Base-by-base conservation (phyloP, 805 yeast genomes). In the Candida endomychidarum region DNA sequence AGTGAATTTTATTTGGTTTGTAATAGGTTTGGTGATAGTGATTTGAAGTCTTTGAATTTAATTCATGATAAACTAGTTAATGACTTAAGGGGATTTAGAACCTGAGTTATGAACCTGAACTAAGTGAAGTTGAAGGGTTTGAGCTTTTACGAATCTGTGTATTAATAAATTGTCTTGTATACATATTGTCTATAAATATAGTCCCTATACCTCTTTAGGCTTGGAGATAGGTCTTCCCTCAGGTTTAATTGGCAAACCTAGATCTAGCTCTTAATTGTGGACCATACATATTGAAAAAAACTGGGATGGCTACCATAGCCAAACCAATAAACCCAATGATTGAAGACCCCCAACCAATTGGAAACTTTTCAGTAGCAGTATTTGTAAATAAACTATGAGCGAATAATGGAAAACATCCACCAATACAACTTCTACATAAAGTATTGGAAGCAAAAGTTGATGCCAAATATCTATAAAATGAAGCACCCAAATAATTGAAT, bases 341-440 rank as follows among this genome's bases (percentile, higher is more conserved):
- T 6, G 75, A 64, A 2, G 74, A 60, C 2, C 83, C 85, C 83
- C 82, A 80, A 3, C 69, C 83, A 15, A 75, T 77, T 2, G 84
- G 83, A 51, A 63, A 80, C 28, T 65, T 69, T 2, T 67, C 60
- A 37, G 72, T 69, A 7, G 70, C 72, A 38, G 77, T 60, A 49
- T 76, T 72, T 37, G 64, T 59, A 54, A 74, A 84, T 77, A 84
- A 70, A 23, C 76, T 75, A 29, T 67, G 53, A 5, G 85, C 84
- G 57, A 84, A 82, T 37, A 84, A 64, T 29, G 86, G 85, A 65
- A 80, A 80, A 3, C 72, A 76, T 44, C 78, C 77, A 1, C 81
- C 85, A 49, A 74, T 68, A 1, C 59, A 58, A 8, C 46, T 63
- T 40, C 84, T 70, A 43, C 69, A 67, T 18, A 79, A 58, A 25